Base-by-base conservation (phyloP, 2,329 filamentous ascomycete genomes). In the Pseudocercospora vitis region DNA sequence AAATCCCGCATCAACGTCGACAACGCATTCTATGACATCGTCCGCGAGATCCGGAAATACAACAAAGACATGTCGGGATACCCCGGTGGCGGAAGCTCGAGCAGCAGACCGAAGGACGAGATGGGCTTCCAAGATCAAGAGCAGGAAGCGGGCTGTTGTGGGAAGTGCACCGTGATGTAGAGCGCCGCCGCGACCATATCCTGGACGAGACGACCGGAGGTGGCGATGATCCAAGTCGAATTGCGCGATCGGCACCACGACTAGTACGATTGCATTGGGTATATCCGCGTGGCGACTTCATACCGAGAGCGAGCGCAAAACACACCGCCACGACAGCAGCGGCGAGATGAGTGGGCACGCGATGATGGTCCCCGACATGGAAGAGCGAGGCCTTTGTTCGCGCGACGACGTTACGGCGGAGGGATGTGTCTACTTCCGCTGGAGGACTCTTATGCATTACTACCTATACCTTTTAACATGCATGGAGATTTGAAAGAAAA, bases 1-100 rank as follows among this genome's bases (percentile, higher is more conserved):
- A 99, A 97, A 78, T 95, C 91, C 59, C 87, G 92, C 72, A 95
- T 94, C 79, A 96, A 97, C 71, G 94, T 99, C 68, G 94, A 99
- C 76, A 91, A 95, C 76, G 91, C 92, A 51, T 99, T 99, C 78
- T 97, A 92, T 81, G 91, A 97, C 71, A 91, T 97, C 65, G 94
- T 99, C 55, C 88, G 94, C 71, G 94, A 97, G 73, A 99, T 99
- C 70, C 85, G 94, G 76, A 88, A 90, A 76, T 97, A 95, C 78
- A 97, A 99, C 84, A 92, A 94, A 73, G 92, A 97, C 71, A 95
- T 96, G 86, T 91, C 91, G 57, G 89, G 89, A 56, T 89, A 95
- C 74, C 85, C 86, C 39, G 85, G 62, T 78, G 84, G 58, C 64
- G 78, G 77, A 56, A 75, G 76, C 59, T 82, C 81, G 35, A 57